Evolutionary conservation across 192 early-diverging fungal species (phyloP).

Genomic region (Gigaspora rosea): DNA sequence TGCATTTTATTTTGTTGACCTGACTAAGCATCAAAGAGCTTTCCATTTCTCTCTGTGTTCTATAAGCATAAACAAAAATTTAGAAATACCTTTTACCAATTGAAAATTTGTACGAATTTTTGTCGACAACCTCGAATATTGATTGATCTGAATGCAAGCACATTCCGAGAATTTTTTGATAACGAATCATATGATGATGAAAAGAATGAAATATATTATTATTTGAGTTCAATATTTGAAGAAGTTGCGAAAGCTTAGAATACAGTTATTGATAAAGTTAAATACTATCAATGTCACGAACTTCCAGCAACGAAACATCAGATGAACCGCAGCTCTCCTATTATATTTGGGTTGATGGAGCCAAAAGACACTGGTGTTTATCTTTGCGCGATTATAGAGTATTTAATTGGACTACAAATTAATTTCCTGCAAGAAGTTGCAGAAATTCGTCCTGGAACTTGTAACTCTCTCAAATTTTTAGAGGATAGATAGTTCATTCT

Average conservation of each 20-base stretch:
- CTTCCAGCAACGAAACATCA: neutral
- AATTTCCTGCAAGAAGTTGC: constrained; percentile 9
- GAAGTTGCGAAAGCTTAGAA: constrained; percentile 31
- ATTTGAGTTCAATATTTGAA: neutral
- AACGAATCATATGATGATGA: neutral
- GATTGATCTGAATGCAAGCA: constrained; percentile 23
- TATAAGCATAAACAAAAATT: constrained; percentile 25
- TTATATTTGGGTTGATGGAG: constrained; percentile 6
- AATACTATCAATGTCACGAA: constrained; percentile 9
- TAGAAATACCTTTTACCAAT: constrained; percentile 13
- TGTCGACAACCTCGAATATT: constrained; percentile 7
- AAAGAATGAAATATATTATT: neutral
- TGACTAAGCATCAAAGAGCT: neutral
- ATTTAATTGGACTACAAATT: constrained; percentile 22
- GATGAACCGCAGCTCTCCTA: neutral
- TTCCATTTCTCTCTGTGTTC: constrained; percentile 16
- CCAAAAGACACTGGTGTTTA: constrained; percentile 8
- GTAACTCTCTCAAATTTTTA: constrained; percentile 4
- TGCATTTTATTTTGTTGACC: neutral
- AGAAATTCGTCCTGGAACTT: constrained; percentile 3
- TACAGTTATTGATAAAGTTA: neutral
- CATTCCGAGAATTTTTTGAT: constrained; percentile 28
- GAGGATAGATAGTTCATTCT: neutral
- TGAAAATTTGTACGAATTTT: constrained; percentile 22
- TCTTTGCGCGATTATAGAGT: constrained; percentile 14